A percentile compares a stretch with the other conserved stretches of the same genome.
These are phyloP conservation scores for Phaeotremella fagi DNA, from an alignment of 768 basidiomycete genomes.

Conservation along the genomic window DNA sequence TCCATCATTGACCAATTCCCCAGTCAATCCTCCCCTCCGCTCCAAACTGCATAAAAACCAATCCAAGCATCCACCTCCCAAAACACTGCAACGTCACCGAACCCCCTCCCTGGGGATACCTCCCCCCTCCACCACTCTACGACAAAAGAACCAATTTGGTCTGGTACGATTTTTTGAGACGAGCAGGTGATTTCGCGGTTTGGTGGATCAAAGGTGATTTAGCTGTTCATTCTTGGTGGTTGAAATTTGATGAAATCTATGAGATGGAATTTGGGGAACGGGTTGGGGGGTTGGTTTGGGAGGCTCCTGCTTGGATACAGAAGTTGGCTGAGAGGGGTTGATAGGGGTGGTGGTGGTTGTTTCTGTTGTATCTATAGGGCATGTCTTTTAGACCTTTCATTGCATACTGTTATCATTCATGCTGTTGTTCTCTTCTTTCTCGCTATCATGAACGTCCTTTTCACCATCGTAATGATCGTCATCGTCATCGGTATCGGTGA, in stretches of 20 bases:
- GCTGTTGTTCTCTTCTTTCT: neutral
- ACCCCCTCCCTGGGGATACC: slow-evolving; percentile 18
- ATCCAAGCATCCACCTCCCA: neutral
- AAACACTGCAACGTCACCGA: slow-evolving; percentile 14
- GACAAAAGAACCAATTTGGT: slow-evolving; percentile 18
- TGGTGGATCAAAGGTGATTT: slow-evolving; percentile 23
- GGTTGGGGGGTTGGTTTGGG: slow-evolving; percentile 20
- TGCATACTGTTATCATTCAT: neutral
- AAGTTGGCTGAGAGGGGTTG: neutral
- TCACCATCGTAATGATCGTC: no score
- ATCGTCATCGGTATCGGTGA: no score
- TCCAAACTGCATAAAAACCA: slow-evolving; percentile 8
- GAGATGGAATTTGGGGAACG: slow-evolving; percentile 17
- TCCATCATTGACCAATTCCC: neutral
- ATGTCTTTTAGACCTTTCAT: no score
- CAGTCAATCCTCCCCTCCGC: slow-evolving; percentile 15
- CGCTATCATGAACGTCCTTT: no score
- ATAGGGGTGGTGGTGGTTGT: no score
- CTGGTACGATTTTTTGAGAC: slow-evolving; percentile 20
- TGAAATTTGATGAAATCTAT: slow-evolving; percentile 20
- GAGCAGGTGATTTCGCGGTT: slow-evolving; percentile 9
- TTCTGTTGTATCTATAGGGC: no score
- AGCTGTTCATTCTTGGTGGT: slow-evolving; percentile 21
- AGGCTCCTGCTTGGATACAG: slow-evolving; percentile 16
- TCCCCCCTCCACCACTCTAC: slow-evolving; percentile 8